Conservation (phyloP, 805 yeast genomes). For the Sugiyamaella qingdaonensis region DNA sequence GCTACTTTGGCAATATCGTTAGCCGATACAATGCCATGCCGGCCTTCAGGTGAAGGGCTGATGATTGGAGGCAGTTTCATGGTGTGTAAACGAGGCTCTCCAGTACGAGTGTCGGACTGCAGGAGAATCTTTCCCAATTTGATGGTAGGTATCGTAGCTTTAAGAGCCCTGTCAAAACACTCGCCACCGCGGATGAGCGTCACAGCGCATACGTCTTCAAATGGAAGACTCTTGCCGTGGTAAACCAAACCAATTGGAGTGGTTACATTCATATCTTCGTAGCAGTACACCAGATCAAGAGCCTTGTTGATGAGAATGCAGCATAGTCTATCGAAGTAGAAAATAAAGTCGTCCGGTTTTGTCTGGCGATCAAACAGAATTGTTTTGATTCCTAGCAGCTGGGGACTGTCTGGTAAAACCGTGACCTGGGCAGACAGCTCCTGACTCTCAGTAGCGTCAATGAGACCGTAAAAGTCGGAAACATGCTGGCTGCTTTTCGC, state of each 20-base stretch:
- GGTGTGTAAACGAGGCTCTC: slow-evolving; percentile 91
- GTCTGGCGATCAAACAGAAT: slow-evolving; percentile 56
- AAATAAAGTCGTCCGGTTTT: slow-evolving; percentile 71
- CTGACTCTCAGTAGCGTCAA: slow-evolving; percentile 37
- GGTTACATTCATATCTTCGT: slow-evolving; percentile 27
- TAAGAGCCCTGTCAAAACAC: slow-evolving; percentile 76
- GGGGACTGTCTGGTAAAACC: slow-evolving; percentile 50
- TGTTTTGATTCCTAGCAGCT: slow-evolving; percentile 66
- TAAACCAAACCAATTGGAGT: slow-evolving; percentile 40
- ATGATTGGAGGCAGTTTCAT: slow-evolving; percentile 57
- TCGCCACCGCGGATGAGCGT: slow-evolving; percentile 89
- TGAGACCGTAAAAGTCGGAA: slow-evolving; percentile 51
- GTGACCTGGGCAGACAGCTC: slow-evolving; percentile 20
- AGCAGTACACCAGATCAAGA: slow-evolving; percentile 39
- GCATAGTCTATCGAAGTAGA: slow-evolving; percentile 82
- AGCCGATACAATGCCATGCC: slow-evolving; percentile 8
- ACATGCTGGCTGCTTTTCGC: slow-evolving; percentile 66
- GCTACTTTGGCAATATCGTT: slow-evolving; percentile 16
- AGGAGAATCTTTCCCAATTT: slow-evolving; percentile 79
- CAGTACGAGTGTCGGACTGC: slow-evolving; percentile 83
- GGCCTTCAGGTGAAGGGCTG: slow-evolving; percentile 17
- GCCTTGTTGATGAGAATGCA: slow-evolving; percentile 65
- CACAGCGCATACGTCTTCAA: slow-evolving; percentile 61
- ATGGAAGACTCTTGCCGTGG: slow-evolving; percentile 32
- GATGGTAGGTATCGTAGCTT: slow-evolving; percentile 67